Evolutionary conservation across 1,284 basidiomycete species (phyloP).

Genomic region (Schizopora paradoxa): DNA sequence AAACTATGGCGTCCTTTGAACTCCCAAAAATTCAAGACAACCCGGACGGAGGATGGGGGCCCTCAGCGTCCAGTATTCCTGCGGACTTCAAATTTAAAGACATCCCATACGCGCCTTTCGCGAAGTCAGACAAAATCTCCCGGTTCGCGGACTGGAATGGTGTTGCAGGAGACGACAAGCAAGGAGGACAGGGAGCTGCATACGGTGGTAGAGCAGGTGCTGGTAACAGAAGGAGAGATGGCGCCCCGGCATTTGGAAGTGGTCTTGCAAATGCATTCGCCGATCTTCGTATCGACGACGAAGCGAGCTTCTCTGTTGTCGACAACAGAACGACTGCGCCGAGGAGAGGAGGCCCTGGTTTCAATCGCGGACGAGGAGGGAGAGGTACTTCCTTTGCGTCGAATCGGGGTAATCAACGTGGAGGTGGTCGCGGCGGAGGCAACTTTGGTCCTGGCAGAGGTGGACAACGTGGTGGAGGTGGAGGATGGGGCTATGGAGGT

Average conservation of each 20-base stretch:
- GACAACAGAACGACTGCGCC: slow-evolving; percentile 74
- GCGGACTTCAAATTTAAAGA: slow-evolving; percentile 82
- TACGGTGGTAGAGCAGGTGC: slow-evolving; percentile 33
- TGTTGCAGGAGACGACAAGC: slow-evolving; percentile 58
- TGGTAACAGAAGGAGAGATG: slow-evolving; percentile 44
- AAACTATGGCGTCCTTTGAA: slow-evolving; percentile 65
- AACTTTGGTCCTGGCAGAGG: slow-evolving; percentile 32
- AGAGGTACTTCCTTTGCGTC: slow-evolving; percentile 40
- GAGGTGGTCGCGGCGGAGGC: slow-evolving; percentile 43
- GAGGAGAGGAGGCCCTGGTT: slow-evolving; percentile 53
- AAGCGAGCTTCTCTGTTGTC: slow-evolving; percentile 95
- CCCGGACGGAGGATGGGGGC: slow-evolving; percentile 80
- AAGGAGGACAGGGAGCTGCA: slow-evolving; percentile 43
- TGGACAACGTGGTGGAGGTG: slow-evolving; percentile 51
- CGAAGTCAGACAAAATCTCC: slow-evolving; percentile 97
- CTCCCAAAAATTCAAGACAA: slow-evolving; percentile 76
- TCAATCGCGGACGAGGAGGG: slow-evolving; percentile 52
- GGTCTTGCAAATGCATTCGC: slow-evolving; percentile 91
- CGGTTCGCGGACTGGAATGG: slow-evolving; percentile 98
- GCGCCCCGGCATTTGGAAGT: slow-evolving; percentile 70
- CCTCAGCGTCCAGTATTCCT: slow-evolving; percentile 69
- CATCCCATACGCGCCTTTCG: slow-evolving; percentile 95
- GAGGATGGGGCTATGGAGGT: no score
- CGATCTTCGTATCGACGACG: slow-evolving; percentile 98
- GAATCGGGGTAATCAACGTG: slow-evolving; percentile 39